Base-by-base conservation (phyloP, 2,329 filamentous ascomycete species). In the Aspergillus neotritici region DNA sequence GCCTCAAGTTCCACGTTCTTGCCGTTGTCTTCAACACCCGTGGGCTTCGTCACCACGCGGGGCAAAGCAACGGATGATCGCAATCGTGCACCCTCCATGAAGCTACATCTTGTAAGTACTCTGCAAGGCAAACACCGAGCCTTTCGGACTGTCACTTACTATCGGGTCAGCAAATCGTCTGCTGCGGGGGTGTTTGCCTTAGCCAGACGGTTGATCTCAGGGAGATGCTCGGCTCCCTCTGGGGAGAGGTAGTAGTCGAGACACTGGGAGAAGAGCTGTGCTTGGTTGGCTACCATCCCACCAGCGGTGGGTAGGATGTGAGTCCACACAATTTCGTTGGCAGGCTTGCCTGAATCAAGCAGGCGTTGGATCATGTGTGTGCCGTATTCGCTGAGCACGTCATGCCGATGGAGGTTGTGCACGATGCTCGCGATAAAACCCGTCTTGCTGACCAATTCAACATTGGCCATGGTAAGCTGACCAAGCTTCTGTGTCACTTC, bases 271-370 rank as follows among this genome's bases (percentile, higher is more conserved):
- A 80, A 79, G 15, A 80, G 69, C 46, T 79, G 76, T 6, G 73
- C 76, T 53, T 80, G 77, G 44, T 78, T 79, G 3, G 73, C 67
- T 3, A 78, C 74, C 63, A 76, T 74, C 31, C 74, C 74, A 17
- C 74, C 76, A 1, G 75, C 75, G 1, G 77, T 79, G 28, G 76
- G 76, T 33, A 82, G 67, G 41, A 81, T 73, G 42, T 80, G 73
- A 32, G 73, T 73, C 72, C 74, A 78, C 25, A 79, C 76, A 17
- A 80, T 66, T 14, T 76, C 69, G 17, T 75, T 63, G 5, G 71
- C 59, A 1, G 70, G 64, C 43, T 71, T 64, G 6, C 70, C 67
- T 6, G 66, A 69, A 31, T 69, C 67, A 13, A 77, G 64, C 8
- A 81, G 64, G 10, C 73, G 70, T 41, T 74, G 60, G 47, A 81